phyloP scores from a whole-genome alignment of 768 basidiomycete genomes.

The Cubamyces lactineus region DNA sequence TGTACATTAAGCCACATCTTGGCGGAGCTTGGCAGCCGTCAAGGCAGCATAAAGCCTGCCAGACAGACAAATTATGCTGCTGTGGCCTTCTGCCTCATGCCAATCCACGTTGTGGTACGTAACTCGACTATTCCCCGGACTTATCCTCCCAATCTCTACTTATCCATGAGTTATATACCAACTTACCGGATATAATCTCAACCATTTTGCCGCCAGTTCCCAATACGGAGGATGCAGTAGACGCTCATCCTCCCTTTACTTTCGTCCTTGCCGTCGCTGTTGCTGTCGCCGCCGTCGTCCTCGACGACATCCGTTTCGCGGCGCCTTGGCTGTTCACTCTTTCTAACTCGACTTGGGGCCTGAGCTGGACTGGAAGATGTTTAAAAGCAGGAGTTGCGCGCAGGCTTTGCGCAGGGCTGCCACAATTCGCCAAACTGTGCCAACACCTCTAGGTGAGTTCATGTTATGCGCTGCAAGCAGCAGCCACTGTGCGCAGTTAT shows the following conservation, averaged over 20 bases:
- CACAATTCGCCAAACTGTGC: conserved; percentile 10
- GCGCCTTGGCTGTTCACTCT: neutral
- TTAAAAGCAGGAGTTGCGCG: conserved; percentile 21
- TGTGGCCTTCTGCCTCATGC: no score
- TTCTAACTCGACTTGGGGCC: neutral
- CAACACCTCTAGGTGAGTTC: conserved; percentile 19
- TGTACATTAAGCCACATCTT: conserved; percentile 25
- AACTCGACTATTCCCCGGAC: no score
- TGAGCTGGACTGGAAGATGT: conserved; percentile 6
- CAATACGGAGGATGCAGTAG: neutral
- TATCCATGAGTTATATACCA: no score
- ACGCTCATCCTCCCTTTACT: conserved; percentile 3
- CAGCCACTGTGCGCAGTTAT: neutral
- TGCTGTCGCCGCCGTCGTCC: neutral
- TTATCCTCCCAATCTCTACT: no score
- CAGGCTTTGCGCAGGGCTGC: conserved; percentile 22
- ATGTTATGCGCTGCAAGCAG: neutral
- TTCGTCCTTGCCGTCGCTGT: conserved; percentile 13
- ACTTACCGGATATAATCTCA: neutral
- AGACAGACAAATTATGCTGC: no score
- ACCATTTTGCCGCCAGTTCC: neutral
- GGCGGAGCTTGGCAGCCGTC: neutral
- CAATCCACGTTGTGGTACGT: no score
- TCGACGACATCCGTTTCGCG: conserved; percentile 2
- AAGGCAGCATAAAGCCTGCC: no score